phyloP scores from a whole-genome alignment of 257 asterid genomes.

The Knoxia roxburghii region DNA sequence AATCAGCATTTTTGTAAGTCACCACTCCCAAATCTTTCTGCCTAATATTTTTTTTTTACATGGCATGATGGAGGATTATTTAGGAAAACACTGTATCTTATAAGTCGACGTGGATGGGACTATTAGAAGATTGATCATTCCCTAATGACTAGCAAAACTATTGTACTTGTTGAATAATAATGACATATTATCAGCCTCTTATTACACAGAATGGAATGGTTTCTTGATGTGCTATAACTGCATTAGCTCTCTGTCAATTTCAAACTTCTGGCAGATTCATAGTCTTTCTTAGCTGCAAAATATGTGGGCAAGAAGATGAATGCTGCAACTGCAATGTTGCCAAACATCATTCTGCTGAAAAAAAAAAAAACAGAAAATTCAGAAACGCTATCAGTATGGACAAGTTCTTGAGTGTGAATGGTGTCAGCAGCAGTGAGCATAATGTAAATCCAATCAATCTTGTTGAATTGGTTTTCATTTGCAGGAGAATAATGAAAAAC shows the following conservation, averaged over 20 bases:
- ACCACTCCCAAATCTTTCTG: background rate
- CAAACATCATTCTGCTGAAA: background rate
- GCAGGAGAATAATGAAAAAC: too few relatives aligned
- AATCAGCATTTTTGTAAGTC: background rate
- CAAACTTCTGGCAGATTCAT: too few relatives aligned
- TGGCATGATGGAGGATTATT: background rate
- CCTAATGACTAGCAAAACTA: background rate
- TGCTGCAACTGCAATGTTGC: background rate
- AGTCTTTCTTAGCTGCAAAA: too few relatives aligned
- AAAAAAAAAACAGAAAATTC: too few relatives aligned
- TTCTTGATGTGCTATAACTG: background rate
- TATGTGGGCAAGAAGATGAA: background rate
- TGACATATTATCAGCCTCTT: too few relatives aligned
- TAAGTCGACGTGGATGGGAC: background rate
- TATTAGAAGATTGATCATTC: background rate
- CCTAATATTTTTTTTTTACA: background rate
- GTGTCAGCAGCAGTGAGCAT: conserved; percentile 1
- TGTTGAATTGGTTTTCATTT: too few relatives aligned
- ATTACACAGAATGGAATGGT: too few relatives aligned
- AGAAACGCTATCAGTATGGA: too few relatives aligned
- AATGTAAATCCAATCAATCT: background rate
- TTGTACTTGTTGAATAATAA: background rate
- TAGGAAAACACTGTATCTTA: background rate
- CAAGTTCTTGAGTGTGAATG: background rate
- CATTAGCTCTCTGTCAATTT: too few relatives aligned